Percentiles rank a stretch among this genome's conserved stretches.
Evolutionary conservation across 83 land plant species (phyloP).

Genomic region (Larix sibirica): DNA sequence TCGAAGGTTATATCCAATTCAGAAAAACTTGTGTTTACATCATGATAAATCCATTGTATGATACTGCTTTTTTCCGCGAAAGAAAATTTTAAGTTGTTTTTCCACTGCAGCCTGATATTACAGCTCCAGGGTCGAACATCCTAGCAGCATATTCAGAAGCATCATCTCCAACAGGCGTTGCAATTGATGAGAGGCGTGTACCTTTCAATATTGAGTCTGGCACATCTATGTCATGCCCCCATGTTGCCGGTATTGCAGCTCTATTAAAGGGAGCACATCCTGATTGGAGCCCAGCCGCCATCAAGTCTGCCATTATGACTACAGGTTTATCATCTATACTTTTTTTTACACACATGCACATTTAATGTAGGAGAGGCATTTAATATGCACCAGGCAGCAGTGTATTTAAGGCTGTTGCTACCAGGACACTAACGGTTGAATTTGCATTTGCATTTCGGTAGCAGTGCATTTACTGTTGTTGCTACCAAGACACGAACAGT

Average conservation of each 20-base stretch:
- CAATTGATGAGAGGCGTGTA: slow-evolving; percentile 27
- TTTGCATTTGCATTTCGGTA: no score
- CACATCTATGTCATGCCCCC: slow-evolving; percentile 78
- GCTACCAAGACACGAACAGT: no score
- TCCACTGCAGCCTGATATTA: slow-evolving; percentile 75
- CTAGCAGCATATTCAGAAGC: slow-evolving; percentile 67
- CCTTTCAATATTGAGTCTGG: slow-evolving; percentile 47
- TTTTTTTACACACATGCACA: no score
- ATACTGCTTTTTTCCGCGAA: no score
- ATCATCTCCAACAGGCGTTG: slow-evolving; percentile 20
- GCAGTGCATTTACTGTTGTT: no score
- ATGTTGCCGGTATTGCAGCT: slow-evolving; percentile 57
- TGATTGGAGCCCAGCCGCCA: slow-evolving; percentile 63
- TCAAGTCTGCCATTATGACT: slow-evolving; percentile 69
- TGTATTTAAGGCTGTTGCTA: no score
- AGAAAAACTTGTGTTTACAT: not conserved
- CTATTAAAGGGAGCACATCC: slow-evolving; percentile 59
- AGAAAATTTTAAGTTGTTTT: not conserved
- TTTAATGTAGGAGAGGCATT: no score
- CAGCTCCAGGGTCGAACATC: slow-evolving; percentile 76
- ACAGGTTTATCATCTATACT: slow-evolving; percentile 26
- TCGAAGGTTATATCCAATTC: slow-evolving; percentile 41
- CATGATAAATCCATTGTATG: not conserved
- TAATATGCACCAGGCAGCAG: no score
- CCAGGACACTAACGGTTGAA: no score